Conservation (phyloP, 257 asterid species). For the Nicotiana otophora region DNA sequence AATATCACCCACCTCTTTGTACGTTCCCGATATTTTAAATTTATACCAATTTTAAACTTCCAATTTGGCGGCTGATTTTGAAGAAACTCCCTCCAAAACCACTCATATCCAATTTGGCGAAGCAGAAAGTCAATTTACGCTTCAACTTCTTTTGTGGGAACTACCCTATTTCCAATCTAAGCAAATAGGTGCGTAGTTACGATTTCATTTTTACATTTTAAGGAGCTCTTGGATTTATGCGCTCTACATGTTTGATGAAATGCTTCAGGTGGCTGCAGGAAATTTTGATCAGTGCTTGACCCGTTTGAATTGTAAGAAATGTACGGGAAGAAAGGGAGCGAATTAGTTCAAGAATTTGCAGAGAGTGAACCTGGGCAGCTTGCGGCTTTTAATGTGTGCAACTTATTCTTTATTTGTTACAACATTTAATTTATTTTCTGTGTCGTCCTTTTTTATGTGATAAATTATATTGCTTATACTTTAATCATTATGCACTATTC, state of each 20-base stretch:
- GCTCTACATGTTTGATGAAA: constrained; percentile 33
- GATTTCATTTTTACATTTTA: neutral
- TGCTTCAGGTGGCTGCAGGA: constrained; percentile 25
- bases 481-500: neutral
- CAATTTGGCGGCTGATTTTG: neutral
- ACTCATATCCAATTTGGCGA: neutral
- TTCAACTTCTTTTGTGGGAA: no score
- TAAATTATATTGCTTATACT: neutral
- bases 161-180: neutral
- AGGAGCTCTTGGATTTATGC: neutral
- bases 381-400: constrained; percentile 53
- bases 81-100: neutral
- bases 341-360: constrained; percentile 67
- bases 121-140: neutral
- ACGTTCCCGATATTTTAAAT: neutral
- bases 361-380: constrained; percentile 72
- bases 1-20: neutral
- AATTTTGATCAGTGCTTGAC: neutral
- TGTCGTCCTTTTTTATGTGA: neutral
- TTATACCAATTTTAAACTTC: neutral
- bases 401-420: neutral
- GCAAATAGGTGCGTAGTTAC: neutral
- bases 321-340: constrained; percentile 73
- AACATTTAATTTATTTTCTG: neutral
- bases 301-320: constrained; percentile 24